Evolutionary conservation across 768 basidiomycete species (phyloP).

Genomic region (Boletus coccyginus): DNA sequence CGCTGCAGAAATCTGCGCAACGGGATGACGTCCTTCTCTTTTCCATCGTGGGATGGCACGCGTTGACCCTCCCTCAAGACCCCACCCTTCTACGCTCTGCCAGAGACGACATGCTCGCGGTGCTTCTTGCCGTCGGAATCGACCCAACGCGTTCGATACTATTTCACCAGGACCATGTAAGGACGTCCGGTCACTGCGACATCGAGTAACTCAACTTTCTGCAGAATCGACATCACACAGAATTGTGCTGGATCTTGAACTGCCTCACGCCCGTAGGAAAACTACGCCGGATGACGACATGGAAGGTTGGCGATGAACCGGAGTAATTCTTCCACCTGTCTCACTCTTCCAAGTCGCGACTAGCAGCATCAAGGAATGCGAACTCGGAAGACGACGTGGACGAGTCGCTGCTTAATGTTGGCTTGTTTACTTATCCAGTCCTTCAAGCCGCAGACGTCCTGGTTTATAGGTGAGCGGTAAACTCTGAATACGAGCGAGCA

Average conservation of each 20-base stretch:
- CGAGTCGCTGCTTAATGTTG: constrained; percentile 78
- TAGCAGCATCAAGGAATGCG: constrained; percentile 72
- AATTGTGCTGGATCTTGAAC: constrained; percentile 87
- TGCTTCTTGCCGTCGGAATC: constrained; percentile 80
- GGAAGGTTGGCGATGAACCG: constrained; percentile 64
- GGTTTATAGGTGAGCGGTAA: constrained; percentile 61
- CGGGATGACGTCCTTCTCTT: constrained; percentile 69
- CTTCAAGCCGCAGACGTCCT: constrained; percentile 93
- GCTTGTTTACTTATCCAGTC: constrained; percentile 89
- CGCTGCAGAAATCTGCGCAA: constrained; percentile 60
- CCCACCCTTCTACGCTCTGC: constrained; percentile 59
- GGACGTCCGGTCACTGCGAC: not conserved
- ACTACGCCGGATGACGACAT: constrained; percentile 89
- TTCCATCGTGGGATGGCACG: constrained; percentile 92
- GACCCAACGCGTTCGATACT: constrained; percentile 71
- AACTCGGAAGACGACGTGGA: constrained; percentile 74
- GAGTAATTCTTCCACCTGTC: not conserved
- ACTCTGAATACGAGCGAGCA: not conserved
- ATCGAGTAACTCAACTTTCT: not conserved
- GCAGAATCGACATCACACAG: constrained; percentile 81
- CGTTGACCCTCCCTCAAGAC: constrained; percentile 88
- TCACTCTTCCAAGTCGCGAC: constrained; percentile 52
- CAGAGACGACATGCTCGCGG: constrained; percentile 75
- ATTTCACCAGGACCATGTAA: constrained; percentile 88
- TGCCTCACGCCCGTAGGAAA: constrained; percentile 83